Evolutionary conservation across 139 green algal genomes (phyloP), one percentile per base, ranked within the genome.

Genomic region (Auxenochlorella protothecoides): DNA sequence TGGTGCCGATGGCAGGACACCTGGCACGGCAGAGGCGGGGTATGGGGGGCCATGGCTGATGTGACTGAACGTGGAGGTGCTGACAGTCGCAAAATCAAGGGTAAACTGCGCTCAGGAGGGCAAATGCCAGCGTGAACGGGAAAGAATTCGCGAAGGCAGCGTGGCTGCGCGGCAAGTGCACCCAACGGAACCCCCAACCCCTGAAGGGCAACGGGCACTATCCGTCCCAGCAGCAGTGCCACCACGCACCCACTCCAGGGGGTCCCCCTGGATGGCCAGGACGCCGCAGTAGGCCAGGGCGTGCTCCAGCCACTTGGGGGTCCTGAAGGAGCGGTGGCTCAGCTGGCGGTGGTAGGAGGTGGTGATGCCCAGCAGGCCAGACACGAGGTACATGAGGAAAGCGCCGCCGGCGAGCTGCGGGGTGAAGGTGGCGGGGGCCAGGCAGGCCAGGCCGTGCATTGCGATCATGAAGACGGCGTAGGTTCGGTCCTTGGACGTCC

Each of bases 261-360:
- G 93, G 80, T 93, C 87, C 14, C 91, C 91, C 73, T 96, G 90
- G 66, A 97, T 86, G 0, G 92, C 85, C 65, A 97, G 84, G 10
- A 97, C 92, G 55, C 95, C 95, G 82, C 95, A 99, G 85, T 99
- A 99, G 11, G 94, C 93, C 60, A 98, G 79, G 4, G 80, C 68
- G 83, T 98, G 97, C 88, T 99, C 95, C n/a, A 99, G 85, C 95
- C 92, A 98, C 86, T 99, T 99, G 73, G 95, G 95, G 3, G 86
- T 89, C 53, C 76, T 59, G 80, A 99, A 99, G 44, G 77, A 85
- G 69, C 87, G 86, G 89, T 99, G 95, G 63, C 80, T 86, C 6
- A 99, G 84, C 83, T 95, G 84, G 55, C 93, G 88, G 87, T 99
- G 95, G 88, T 89, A 99, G 5, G 78, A 89, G 5, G 97, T 85